phyloP scores from a whole-genome alignment of 2,329 filamentous ascomycete genomes.

The Curvularia lunata region DNA sequence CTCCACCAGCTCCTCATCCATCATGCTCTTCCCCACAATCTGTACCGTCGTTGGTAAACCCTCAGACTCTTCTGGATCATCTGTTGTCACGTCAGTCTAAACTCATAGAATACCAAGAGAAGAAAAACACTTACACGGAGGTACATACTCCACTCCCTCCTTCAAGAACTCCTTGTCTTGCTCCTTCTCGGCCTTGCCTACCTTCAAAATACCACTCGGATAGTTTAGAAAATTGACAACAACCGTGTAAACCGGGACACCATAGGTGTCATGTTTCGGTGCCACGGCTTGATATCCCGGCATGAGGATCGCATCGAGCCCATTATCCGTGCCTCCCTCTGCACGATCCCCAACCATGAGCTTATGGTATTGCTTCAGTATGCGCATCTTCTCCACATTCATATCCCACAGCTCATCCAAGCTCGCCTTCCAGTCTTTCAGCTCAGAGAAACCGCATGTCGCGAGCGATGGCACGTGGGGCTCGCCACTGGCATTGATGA shows the following conservation, averaged over 20 bases:
- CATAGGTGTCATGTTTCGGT: constrained; percentile 60
- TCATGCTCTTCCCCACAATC: constrained; percentile 54
- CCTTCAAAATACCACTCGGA: constrained; percentile 59
- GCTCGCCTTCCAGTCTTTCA: constrained; percentile 40
- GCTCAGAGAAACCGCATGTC: constrained; percentile 38
- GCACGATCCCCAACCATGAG: constrained; percentile 35
- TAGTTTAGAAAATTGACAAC: constrained; percentile 62
- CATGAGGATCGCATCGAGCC: constrained; percentile 60
- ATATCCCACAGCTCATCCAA: constrained; percentile 54
- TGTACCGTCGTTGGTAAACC: constrained; percentile 57
- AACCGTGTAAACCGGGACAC: constrained; percentile 55
- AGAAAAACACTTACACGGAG: constrained; percentile 40
- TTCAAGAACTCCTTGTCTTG: constrained; percentile 48
- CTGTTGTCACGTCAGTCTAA: constrained; percentile 2
- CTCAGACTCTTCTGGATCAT: constrained; percentile 52
- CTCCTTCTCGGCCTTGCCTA: constrained; percentile 51
- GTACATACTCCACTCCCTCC: constrained; percentile 41
- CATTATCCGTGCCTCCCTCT: constrained; percentile 37
- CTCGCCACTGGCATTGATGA: constrained; percentile 52
- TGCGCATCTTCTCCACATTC: constrained; percentile 46
- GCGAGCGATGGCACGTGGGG: constrained; percentile 53
- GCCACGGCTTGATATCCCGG: constrained; percentile 59
- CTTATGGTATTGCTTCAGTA: constrained; percentile 52
- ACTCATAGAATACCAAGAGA: too few species aligned
- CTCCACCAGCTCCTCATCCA: constrained; percentile 56